These are phyloP conservation scores for Vitis hybrid DNA, from an alignment of 177 flowering plant species.

Conservation along the genomic window DNA sequence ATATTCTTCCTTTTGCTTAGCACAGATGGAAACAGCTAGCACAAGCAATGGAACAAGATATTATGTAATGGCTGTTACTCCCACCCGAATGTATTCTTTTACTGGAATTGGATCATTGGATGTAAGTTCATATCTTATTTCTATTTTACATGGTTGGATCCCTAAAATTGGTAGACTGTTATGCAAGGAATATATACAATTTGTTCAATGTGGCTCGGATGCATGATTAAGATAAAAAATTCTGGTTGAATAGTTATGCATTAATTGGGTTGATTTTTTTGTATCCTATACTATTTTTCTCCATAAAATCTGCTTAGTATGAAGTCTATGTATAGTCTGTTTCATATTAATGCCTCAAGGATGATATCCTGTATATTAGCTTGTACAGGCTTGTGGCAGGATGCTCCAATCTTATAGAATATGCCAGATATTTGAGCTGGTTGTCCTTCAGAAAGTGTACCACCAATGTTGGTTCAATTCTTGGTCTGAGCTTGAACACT, in stretches of 20 bases:
- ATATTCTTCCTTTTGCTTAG: background rate
- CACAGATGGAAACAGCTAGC: slow-evolving; percentile 91
- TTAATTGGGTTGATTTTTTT: background rate
- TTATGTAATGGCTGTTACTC: slow-evolving; percentile 97
- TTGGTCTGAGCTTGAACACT: too few species aligned
- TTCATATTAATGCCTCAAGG: too few species aligned
- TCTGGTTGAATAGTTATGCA: background rate
- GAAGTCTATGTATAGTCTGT: too few species aligned
- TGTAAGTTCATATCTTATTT: slow-evolving; percentile 42
- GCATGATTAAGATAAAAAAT: background rate
- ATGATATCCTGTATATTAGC: too few species aligned
- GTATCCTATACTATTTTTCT: background rate
- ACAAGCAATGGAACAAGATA: slow-evolving; percentile 65
- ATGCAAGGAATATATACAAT: background rate
- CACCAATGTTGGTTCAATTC: too few species aligned
- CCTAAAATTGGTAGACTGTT: background rate
- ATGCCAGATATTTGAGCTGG: too few species aligned
- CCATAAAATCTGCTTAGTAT: too few species aligned
- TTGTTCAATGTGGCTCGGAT: background rate
- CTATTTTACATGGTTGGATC: background rate
- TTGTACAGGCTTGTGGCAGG: too few species aligned
- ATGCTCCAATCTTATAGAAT: too few species aligned
- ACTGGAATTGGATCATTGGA: slow-evolving; percentile 89
- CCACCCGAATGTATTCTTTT: slow-evolving; percentile 88
- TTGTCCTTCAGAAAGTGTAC: too few species aligned